phyloP scores from a whole-genome alignment of 2,329 filamentous ascomycete genomes.

The Coniochaeta sp. region DNA sequence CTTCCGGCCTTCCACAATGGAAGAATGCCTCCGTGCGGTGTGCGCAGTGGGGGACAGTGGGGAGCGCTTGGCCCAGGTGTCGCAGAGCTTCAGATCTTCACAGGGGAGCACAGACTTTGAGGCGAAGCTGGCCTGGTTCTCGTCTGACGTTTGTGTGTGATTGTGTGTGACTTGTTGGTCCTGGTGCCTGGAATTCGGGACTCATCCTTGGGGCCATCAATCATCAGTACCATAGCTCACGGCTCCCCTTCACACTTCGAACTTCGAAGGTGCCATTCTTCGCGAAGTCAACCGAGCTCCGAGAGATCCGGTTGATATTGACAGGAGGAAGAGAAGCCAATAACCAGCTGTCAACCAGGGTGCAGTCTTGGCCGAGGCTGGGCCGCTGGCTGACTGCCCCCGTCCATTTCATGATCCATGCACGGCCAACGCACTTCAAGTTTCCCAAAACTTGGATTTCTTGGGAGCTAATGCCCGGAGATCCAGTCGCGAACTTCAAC shows the following conservation, averaged over 20 bases:
- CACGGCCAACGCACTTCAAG: background rate
- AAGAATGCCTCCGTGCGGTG: background rate
- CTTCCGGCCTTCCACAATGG: background rate
- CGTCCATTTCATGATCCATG: background rate
- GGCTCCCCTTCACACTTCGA: no score
- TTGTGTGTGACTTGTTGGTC: background rate
- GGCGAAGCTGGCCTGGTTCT: slow-evolving; percentile 1
- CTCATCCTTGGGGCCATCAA: background rate
- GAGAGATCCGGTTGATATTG: background rate
- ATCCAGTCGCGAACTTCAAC: background rate
- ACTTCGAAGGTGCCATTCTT: no score
- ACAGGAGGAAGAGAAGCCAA: background rate
- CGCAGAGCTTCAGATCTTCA: background rate
- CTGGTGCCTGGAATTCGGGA: background rate
- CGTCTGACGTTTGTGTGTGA: background rate
- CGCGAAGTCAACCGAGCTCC: background rate
- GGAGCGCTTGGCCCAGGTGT: background rate
- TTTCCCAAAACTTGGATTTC: background rate
- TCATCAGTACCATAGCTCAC: background rate
- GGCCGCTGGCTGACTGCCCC: background rate
- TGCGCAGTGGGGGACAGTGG: no score
- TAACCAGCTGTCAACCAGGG: background rate
- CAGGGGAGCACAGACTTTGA: background rate
- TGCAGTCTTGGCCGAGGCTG: no score
- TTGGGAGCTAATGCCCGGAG: background rate